Percentiles rank a stretch among this genome's conserved stretches.
Conservation (phyloP, 495 filamentous ascomycete species). For the Cercophora samala region DNA sequence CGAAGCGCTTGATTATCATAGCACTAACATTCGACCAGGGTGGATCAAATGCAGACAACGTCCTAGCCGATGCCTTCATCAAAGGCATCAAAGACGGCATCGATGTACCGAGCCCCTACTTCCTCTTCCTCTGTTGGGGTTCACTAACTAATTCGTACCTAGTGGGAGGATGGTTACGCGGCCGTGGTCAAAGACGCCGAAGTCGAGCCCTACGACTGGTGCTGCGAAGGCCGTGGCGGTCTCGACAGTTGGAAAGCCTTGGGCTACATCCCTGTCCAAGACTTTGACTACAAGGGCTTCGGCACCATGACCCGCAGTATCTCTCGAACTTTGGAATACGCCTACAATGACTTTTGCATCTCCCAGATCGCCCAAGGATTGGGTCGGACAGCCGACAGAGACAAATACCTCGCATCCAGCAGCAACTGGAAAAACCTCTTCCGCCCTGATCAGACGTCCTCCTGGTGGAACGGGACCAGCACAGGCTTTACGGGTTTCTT, state of each 20-base stretch:
- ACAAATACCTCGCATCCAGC: slow-evolving; percentile 61
- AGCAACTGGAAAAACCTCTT: slow-evolving; percentile 68
- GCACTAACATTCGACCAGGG: slow-evolving; percentile 37
- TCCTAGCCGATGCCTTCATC: slow-evolving; percentile 66
- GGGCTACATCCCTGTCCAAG: slow-evolving; percentile 66
- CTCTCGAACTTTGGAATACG: slow-evolving; percentile 71
- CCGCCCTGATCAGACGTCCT: slow-evolving; percentile 58
- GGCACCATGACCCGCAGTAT: slow-evolving; percentile 69
- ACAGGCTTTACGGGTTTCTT: slow-evolving; percentile 67
- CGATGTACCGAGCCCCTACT: slow-evolving; percentile 41
- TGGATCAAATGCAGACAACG: slow-evolving; percentile 75
- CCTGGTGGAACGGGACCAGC: slow-evolving; percentile 54
- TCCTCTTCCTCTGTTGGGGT: neutral
- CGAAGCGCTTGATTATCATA: neutral
- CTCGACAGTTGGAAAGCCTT: slow-evolving; percentile 65
- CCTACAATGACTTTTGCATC: slow-evolving; percentile 75
- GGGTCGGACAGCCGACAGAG: slow-evolving; percentile 50
- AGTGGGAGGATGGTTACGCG: slow-evolving; percentile 68
- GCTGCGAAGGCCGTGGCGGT: slow-evolving; percentile 65
- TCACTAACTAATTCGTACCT: neutral
- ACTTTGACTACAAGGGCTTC: slow-evolving; percentile 64
- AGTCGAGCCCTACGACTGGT: slow-evolving; percentile 68
- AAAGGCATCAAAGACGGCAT: slow-evolving; percentile 62
- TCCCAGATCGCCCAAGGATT: slow-evolving; percentile 58
- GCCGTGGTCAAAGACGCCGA: slow-evolving; percentile 75